These are phyloP conservation scores for Phlyctochytrium planicorne DNA, from an alignment of 192 early-diverging fungal species.

Conservation along the genomic window DNA sequence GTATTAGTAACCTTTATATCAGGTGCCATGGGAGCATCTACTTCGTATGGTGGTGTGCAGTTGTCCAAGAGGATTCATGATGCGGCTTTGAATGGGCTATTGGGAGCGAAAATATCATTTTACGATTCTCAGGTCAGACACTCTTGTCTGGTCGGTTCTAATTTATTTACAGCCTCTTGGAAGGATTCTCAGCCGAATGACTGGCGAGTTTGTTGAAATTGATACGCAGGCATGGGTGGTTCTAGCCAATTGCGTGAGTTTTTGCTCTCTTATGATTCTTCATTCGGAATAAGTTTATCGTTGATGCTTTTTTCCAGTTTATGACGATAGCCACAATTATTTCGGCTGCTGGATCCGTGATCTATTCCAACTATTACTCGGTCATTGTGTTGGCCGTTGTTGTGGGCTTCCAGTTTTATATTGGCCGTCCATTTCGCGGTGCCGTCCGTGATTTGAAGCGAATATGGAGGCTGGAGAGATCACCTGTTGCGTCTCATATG, in stretches of 20 bases:
- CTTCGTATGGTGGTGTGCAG: too few relatives aligned
- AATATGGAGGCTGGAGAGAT: slow-evolving; percentile 67
- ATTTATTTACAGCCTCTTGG: slow-evolving; percentile 52
- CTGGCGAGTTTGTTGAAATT: slow-evolving; percentile 40
- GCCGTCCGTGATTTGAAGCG: slow-evolving; percentile 55
- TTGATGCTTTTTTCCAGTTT: not conserved
- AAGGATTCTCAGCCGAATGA: slow-evolving; percentile 65
- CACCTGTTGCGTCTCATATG: slow-evolving; percentile 63
- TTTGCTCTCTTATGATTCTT: not conserved
- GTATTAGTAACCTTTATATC: not conserved
- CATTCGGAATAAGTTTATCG: too few relatives aligned
- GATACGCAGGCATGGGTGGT: slow-evolving; percentile 51
- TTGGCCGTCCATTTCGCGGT: slow-evolving; percentile 31
- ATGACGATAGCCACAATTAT: not conserved
- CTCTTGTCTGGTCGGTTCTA: not conserved
- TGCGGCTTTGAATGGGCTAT: slow-evolving; percentile 35
- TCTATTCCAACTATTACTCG: not conserved
- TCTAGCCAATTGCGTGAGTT: not conserved
- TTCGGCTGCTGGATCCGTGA: not conserved
- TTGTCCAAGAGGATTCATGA: slow-evolving; percentile 38
- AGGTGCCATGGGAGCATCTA: not conserved
- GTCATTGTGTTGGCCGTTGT: slow-evolving; percentile 26
- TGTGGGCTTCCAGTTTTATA: not conserved
- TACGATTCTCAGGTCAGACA: slow-evolving; percentile 39
- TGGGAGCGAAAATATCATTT: slow-evolving; percentile 56